phyloP scores from a whole-genome alignment of 2,329 filamentous ascomycete species.

The Capronia epimyces region DNA sequence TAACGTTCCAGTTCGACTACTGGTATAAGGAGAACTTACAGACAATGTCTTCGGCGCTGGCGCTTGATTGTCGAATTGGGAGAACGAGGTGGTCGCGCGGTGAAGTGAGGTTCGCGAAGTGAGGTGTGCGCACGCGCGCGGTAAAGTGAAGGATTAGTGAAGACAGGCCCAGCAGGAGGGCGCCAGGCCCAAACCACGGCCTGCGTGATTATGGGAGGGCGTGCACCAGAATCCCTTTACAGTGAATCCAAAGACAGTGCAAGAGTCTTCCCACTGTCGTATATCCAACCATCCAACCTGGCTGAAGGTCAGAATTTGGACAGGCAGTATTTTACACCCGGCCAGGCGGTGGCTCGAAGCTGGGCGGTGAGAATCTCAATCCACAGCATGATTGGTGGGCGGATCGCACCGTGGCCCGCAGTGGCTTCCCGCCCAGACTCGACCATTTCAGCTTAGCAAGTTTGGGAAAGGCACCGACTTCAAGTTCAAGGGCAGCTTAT shows the following conservation, averaged over 20 bases:
- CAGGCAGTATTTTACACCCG: conserved; percentile 10
- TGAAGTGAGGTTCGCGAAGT: too few species aligned
- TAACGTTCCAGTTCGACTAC: not conserved
- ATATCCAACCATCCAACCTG: too few species aligned
- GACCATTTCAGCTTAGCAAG: not conserved
- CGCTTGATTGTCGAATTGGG: not conserved
- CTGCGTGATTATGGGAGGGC: not conserved
- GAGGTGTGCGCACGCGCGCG: too few species aligned
- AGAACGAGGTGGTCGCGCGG: not conserved
- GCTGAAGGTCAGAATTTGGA: conserved; percentile 1
- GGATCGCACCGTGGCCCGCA: not conserved
- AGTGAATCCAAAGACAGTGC: not conserved
- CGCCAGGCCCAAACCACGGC: not conserved
- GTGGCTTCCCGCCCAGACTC: not conserved
- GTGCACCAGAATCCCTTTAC: not conserved
- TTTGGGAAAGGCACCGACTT: not conserved
- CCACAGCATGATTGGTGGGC: not conserved
- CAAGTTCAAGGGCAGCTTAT: not conserved
- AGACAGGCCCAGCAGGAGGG: not conserved
- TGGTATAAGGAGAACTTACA: not conserved
- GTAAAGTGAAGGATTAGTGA: not conserved
- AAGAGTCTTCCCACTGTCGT: too few species aligned
- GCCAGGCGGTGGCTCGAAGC: conserved; percentile 5
- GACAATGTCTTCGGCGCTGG: too few species aligned
- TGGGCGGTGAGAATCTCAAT: conserved; percentile 7